A percentile compares a stretch with the other conserved stretches of the same genome.
Conservation (phyloP, 306 rosid species). For the Rosa chinensis region DNA sequence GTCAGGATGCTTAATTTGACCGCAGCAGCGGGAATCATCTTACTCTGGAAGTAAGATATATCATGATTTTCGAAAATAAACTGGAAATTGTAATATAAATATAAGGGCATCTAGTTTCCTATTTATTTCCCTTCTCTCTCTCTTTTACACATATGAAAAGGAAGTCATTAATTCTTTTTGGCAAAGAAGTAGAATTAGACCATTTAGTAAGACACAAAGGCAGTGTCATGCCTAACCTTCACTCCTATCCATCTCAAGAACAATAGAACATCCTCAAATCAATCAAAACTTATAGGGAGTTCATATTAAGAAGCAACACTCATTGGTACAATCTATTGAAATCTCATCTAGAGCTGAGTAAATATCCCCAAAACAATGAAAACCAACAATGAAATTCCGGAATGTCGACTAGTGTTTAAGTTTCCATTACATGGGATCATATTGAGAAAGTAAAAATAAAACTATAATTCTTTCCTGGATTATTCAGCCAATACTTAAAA, state of each 20-base stretch:
- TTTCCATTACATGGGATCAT: neutral
- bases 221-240: neutral
- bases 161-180: neutral
- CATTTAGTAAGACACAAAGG: neutral
- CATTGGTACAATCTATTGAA: neutral
- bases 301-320: neutral
- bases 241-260: neutral
- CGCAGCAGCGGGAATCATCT: neutral
- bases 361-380: neutral
- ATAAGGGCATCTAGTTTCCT: neutral
- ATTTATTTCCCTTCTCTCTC: neutral
- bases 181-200: neutral
- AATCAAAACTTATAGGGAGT: neutral
- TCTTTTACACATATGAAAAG: neutral
- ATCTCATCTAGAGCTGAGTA: neutral
- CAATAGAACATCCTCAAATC: neutral
- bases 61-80: neutral
- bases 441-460: neutral
- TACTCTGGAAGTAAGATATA: neutral
- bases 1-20: neutral
- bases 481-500: neutral
- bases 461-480: neutral
- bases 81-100: neutral
- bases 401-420: too few relatives aligned
- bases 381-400: neutral